Conservation (phyloP, 1,139 yeast species). For the Sugiyamaella paludigena region DNA sequence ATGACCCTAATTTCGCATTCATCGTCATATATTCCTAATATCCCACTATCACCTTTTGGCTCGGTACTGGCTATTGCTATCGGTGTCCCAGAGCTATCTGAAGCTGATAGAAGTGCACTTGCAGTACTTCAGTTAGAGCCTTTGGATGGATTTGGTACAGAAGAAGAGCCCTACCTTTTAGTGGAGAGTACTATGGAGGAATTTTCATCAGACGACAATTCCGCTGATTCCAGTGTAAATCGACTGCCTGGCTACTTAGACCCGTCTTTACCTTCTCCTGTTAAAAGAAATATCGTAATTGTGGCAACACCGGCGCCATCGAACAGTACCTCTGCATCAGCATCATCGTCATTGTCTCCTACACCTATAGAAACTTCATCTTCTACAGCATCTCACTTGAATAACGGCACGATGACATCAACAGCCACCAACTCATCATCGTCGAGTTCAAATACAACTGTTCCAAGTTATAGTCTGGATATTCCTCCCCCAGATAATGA, state of each 20-base stretch:
- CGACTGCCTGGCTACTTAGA: too few species aligned
- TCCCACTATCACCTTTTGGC: too few species aligned
- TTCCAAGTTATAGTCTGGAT: constrained; percentile 18
- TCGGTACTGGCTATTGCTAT: too few species aligned
- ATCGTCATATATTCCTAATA: too few species aligned
- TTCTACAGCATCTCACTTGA: neutral
- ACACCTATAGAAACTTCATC: constrained; percentile 5
- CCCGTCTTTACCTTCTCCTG: neutral
- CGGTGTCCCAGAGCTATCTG: too few species aligned
- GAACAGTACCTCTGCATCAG: neutral
- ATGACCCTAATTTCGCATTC: too few species aligned
- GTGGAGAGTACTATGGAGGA: too few species aligned
- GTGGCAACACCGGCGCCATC: constrained; percentile 8
- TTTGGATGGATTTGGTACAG: too few species aligned
- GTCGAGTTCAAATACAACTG: constrained; percentile 5
- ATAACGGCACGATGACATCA: constrained; percentile 8
- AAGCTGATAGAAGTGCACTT: neutral
- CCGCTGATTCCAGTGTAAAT: neutral
- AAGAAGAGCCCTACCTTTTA: too few species aligned
- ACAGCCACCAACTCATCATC: constrained; percentile 10
- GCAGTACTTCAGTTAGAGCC: neutral
- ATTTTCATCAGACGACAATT: too few species aligned
- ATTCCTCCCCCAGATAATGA: constrained; percentile 17
- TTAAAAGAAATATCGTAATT: constrained; percentile 11
- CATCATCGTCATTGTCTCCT: neutral